These are phyloP conservation scores for Groenewaldozyma salmanticensis DNA, from an alignment of 805 yeast genomes.

Conservation along the genomic window DNA sequence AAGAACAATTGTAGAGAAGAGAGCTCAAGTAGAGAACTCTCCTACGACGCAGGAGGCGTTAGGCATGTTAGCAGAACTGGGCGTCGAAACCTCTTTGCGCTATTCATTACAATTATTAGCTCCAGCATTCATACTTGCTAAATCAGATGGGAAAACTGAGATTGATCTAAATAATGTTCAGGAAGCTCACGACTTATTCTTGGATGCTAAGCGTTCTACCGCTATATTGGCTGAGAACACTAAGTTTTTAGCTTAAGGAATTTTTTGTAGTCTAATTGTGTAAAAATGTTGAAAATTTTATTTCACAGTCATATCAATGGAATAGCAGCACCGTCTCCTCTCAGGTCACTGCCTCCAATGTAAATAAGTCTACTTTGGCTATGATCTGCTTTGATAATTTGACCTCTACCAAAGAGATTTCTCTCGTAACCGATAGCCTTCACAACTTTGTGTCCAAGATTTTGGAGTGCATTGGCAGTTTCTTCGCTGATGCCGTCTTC, in stretches of 20 bases:
- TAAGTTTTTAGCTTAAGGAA: conserved; percentile 22
- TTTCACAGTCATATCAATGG: conserved; percentile 31
- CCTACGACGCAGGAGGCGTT: conserved; percentile 61
- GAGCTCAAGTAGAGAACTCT: conserved; percentile 70
- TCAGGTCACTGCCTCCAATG: conserved; percentile 66
- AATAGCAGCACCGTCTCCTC: conserved; percentile 79
- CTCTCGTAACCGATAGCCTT: conserved; percentile 32
- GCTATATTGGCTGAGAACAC: conserved; percentile 41
- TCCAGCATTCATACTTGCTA: conserved; percentile 79
- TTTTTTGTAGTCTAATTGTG: not conserved
- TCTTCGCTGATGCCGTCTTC: conserved; percentile 53
- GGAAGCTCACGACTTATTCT: conserved; percentile 71
- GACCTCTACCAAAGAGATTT: conserved; percentile 42
- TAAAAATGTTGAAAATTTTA: not conserved
- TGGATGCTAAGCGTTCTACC: conserved; percentile 79
- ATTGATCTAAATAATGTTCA: conserved; percentile 64
- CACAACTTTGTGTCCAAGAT: conserved; percentile 49
- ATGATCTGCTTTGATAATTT: conserved; percentile 42
- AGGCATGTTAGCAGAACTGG: conserved; percentile 62
- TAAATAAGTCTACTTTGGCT: conserved; percentile 38
- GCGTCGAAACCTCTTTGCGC: conserved; percentile 71
- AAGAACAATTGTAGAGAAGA: conserved; percentile 66
- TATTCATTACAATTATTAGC: conserved; percentile 86
- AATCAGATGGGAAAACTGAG: conserved; percentile 61
- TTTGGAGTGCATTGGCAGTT: conserved; percentile 37